These are phyloP conservation scores for Allium fistulosum DNA, from an alignment of 106 monocot species.

Conservation along the genomic window DNA sequence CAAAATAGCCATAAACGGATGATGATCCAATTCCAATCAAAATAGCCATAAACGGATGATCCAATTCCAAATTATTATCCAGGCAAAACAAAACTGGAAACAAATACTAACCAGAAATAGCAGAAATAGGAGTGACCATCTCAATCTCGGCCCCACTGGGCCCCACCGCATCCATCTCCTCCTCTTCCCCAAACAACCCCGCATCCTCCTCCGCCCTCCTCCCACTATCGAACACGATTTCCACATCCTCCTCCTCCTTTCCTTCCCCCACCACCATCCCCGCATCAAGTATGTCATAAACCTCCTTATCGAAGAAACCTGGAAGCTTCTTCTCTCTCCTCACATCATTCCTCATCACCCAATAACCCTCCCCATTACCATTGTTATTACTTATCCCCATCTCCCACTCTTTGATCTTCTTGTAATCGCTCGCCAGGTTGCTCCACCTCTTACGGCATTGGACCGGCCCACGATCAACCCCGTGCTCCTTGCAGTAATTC, in stretches of 20 bases:
- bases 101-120: conserved; percentile 7
- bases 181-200: conserved; percentile 49
- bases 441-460: conserved; percentile 97
- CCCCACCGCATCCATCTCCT: conserved; percentile 27
- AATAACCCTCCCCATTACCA: conserved; percentile 41
- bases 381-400: conserved; percentile 12
- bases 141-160: conserved; percentile 14
- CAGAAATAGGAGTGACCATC: conserved; percentile 30
- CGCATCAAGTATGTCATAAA: conserved; percentile 64
- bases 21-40: too few species aligned
- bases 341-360: conserved; percentile 72
- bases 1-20: too few species aligned
- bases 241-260: conserved; percentile 19
- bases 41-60: too few species aligned
- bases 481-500: conserved; percentile 50
- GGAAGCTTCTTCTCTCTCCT: conserved; percentile 68
- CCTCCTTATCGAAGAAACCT: conserved; percentile 75
- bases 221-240: conserved; percentile 39
- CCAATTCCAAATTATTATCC: too few species aligned
- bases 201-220: conserved; percentile 27
- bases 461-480: conserved; percentile 66
- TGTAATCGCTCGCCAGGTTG: conserved; percentile 74
- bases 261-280: conserved; percentile 6
- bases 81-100: neutral
- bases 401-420: conserved; percentile 88